Conservation (phyloP, 306 rosid species). For the Prunus mume region DNA sequence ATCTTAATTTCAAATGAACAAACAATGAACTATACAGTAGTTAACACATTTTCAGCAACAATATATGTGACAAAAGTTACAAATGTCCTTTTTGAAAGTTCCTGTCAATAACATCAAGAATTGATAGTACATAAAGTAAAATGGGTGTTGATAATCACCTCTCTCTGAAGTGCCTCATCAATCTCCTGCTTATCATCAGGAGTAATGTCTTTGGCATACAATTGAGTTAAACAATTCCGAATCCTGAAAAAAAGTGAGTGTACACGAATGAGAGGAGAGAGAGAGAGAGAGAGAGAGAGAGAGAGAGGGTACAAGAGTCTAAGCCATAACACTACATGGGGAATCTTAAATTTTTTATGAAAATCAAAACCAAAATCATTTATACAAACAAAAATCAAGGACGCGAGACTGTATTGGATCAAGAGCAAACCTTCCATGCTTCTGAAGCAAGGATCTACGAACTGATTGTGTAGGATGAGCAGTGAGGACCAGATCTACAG, state of each 20-base stretch:
- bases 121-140: not conserved
- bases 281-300: not conserved
- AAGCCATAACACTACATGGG: not conserved
- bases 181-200: slow-evolving; percentile 99
- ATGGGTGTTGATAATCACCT: slow-evolving; percentile 49
- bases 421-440: slow-evolving; percentile 79
- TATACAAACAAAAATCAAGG: not conserved
- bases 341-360: not conserved
- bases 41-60: slow-evolving; percentile 3
- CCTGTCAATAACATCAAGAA: not conserved
- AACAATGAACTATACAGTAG: not conserved
- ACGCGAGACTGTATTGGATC: slow-evolving; percentile 1
- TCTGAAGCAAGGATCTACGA: slow-evolving; percentile 96
- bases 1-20: not conserved
- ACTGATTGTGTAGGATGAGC: slow-evolving; percentile 99
- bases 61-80: not conserved
- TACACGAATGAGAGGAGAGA: not conserved
- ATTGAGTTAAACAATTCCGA: slow-evolving; percentile 70
- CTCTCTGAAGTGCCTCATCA: slow-evolving; percentile 94
- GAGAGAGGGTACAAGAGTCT: not conserved
- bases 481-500: slow-evolving; percentile 91
- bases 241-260: slow-evolving; percentile 47
- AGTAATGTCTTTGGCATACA: slow-evolving; percentile 88
- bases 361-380: not conserved
- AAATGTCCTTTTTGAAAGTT: not conserved